Conservation (phyloP, 106 monocot genomes). For the Triglochin maritima region DNA sequence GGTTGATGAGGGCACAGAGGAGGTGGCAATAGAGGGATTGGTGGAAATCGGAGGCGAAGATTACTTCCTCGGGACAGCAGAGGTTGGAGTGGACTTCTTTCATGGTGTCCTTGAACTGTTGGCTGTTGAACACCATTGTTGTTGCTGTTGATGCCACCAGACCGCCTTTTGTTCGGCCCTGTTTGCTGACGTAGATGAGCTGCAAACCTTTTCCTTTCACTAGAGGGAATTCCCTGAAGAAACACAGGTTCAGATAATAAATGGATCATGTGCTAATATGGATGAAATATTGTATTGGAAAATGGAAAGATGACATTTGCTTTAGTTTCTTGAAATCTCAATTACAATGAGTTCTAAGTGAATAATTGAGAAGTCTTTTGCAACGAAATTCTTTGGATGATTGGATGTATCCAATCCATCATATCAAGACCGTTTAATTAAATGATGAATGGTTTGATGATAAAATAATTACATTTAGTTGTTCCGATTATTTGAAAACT, state of each 20-base stretch:
- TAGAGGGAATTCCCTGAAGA: slow-evolving; percentile 52
- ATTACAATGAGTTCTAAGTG: no score
- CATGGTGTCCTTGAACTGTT: slow-evolving; percentile 47
- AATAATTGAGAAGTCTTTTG: no score
- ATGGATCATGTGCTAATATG: not conserved
- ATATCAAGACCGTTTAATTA: no score
- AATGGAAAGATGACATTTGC: not conserved
- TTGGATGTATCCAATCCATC: no score
- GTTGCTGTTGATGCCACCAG: slow-evolving; percentile 61
- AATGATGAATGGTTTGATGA: no score
- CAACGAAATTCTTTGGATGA: no score
- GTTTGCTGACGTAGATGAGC: slow-evolving; percentile 76
- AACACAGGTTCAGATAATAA: not conserved
- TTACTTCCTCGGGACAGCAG: slow-evolving; percentile 71
- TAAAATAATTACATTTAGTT: no score
- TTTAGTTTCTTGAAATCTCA: no score
- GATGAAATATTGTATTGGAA: not conserved
- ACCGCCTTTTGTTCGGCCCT: slow-evolving; percentile 49
- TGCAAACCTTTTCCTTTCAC: slow-evolving; percentile 67
- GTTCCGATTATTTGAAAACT: no score
- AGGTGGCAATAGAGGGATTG: slow-evolving; percentile 85
- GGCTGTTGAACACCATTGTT: slow-evolving; percentile 48
- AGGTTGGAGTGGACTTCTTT: slow-evolving; percentile 44
- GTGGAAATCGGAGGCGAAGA: slow-evolving; percentile 56
- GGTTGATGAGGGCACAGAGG: slow-evolving; percentile 60